Conservation (phyloP, 2,329 filamentous ascomycete genomes). For the Scedosporium minutisporum region DNA sequence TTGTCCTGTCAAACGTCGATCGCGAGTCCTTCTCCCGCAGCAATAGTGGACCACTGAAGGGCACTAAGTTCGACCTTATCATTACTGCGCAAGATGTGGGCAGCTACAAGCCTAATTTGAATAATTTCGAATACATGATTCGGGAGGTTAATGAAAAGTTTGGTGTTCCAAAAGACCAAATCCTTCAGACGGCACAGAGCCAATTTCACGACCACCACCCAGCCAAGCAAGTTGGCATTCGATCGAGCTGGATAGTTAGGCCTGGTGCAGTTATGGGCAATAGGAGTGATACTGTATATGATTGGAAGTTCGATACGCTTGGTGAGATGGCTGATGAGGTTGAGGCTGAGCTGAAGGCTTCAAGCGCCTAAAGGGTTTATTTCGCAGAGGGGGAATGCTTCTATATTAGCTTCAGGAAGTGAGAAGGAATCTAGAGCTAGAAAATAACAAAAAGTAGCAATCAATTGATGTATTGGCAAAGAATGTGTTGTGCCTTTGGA, state of each 20-base stretch:
- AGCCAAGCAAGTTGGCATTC: conserved; percentile 47
- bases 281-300: conserved; percentile 30
- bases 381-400: no score
- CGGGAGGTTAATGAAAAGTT: conserved; percentile 42
- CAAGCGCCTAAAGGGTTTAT: neutral
- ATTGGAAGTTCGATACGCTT: conserved; percentile 48
- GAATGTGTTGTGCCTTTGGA: no score
- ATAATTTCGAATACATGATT: conserved; percentile 59
- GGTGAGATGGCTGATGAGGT: conserved; percentile 48
- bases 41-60: conserved; percentile 35
- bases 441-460: no score
- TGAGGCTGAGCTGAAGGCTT: conserved; percentile 21
- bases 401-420: no score
- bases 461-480: no score
- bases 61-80: conserved; percentile 47
- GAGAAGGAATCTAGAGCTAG: no score
- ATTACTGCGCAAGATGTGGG: conserved; percentile 64
- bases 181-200: conserved; percentile 60
- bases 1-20: conserved; percentile 47
- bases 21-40: conserved; percentile 35
- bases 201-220: conserved; percentile 62
- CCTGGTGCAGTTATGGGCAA: conserved; percentile 29
- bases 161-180: conserved; percentile 40
- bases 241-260: conserved; percentile 51
- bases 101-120: conserved; percentile 57